Conservation (phyloP, 768 basidiomycete species). For the Amanita thiersii region DNA sequence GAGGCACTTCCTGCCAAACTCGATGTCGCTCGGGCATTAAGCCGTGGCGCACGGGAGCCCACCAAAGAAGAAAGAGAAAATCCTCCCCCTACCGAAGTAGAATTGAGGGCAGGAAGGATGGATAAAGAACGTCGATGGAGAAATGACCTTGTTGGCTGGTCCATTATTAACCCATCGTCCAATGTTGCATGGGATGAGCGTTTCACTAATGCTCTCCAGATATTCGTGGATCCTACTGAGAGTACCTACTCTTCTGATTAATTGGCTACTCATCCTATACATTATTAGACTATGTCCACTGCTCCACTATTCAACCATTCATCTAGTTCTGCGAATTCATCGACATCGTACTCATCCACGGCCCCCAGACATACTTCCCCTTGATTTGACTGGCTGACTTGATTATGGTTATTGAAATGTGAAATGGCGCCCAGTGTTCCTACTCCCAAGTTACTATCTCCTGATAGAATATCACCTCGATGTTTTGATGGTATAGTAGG, state of each 20-base stretch:
- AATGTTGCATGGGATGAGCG: conserved; percentile 73
- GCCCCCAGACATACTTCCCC: too few relatives aligned
- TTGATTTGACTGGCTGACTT: too few relatives aligned
- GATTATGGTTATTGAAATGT: too few relatives aligned
- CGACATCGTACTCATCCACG: conserved; percentile 17
- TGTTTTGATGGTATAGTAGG: too few relatives aligned
- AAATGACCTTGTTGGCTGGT: conserved; percentile 72
- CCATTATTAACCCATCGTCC: conserved; percentile 56
- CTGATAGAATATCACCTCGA: too few relatives aligned
- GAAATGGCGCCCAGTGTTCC: too few relatives aligned
- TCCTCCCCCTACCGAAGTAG: conserved; percentile 83
- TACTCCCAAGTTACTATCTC: too few relatives aligned
- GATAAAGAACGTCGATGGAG: conserved; percentile 88
- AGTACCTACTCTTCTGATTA: conserved; percentile 12
- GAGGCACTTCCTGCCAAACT: conserved; percentile 59
- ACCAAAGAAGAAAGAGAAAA: conserved; percentile 75
- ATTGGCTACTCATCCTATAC: conserved; percentile 10
- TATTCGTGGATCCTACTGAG: conserved; percentile 44
- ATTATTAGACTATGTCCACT: conserved; percentile 40
- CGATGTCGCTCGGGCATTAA: conserved; percentile 64
- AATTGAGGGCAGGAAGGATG: conserved; percentile 79
- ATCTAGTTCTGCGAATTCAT: conserved; percentile 60
- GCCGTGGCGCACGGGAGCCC: conserved; percentile 68
- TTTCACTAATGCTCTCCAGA: conserved; percentile 48
- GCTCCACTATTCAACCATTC: conserved; percentile 62